Evolutionary conservation across 257 asterid genomes (phyloP), one percentile per base, ranked within the genome.

Genomic region (Agastache rugosa): DNA sequence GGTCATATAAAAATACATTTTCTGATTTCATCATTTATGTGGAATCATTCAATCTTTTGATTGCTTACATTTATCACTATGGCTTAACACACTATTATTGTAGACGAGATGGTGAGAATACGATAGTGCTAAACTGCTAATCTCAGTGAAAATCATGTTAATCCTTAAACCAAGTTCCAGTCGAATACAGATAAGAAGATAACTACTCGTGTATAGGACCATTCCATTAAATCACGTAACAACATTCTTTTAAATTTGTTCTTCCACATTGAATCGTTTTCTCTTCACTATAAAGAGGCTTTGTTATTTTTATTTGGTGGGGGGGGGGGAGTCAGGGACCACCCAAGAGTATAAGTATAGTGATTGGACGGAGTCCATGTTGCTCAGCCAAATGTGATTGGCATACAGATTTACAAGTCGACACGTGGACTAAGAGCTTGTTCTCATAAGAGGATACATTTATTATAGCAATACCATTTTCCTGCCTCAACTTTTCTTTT

Each of bases 31-130:
- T 53, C 44, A 15, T 63, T 35, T 20, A 62, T 63, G 34, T 51
- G 71, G 19, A 73, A 63, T 15, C 55, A 73, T 50, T 63, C 31
- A 22, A 47, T 50, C 20, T 11, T 22, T 39, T 58, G 45, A 9
- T 17, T 42, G 34, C 42, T 41, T 27, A 25, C 53, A 71, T 41
- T 56, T 11, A 42, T 39, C 15, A 9, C 19, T 14, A 42, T 12
- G n/a, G 51, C 16, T 11, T 6, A 69, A 23, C 9, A 16, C 35
- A 39, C 22, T 56, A 23, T 71, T 22, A 14, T 19, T 29, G 34
- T 22, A 37, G 51, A 50, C 31, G 34, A 54, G 50, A 34, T 34
- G 6, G 23, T 19, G 19, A 69, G 63, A 31, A 31, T 51, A 62
- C 20, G 44, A 61, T 27, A 44, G 39, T 60, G 47, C 9, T 25